Evolutionary conservation across 768 basidiomycete species (phyloP).

Genomic region (Mycena amicta): DNA sequence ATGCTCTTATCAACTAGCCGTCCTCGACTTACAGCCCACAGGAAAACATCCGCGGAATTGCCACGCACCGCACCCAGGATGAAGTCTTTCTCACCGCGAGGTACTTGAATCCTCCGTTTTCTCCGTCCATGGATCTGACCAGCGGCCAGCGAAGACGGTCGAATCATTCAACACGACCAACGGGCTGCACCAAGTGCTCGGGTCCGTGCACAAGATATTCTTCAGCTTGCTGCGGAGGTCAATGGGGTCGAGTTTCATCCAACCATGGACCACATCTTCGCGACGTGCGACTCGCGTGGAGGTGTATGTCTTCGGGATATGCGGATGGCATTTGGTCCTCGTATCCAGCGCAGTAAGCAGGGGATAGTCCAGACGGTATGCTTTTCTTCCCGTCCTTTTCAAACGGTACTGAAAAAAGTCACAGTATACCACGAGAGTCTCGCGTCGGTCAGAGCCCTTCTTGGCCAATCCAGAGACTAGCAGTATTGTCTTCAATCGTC

Average conservation of each 20-base stretch:
- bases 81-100: conserved; percentile 72
- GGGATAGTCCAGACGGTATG: conserved; percentile 60
- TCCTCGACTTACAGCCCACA: too few species aligned
- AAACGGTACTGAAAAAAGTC: not conserved
- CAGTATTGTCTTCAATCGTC: conserved; percentile 67
- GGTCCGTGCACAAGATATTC: conserved; percentile 48
- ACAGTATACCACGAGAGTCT: conserved; percentile 48
- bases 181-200: conserved; percentile 36
- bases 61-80: conserved; percentile 68
- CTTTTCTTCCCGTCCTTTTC: conserved; percentile 2
- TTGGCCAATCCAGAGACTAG: conserved; percentile 67
- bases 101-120: conserved; percentile 36
- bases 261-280: conserved; percentile 65
- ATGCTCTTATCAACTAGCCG: conserved; percentile 27
- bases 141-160: conserved; percentile 65
- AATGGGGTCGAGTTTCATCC: conserved; percentile 73
- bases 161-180: conserved; percentile 62
- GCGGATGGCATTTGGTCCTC: conserved; percentile 73
- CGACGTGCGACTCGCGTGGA: conserved; percentile 61
- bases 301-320: conserved; percentile 67
- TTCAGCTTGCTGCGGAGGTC: conserved; percentile 59
- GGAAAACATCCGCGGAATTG: conserved; percentile 67
- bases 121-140: conserved; percentile 18
- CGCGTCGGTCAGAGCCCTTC: conserved; percentile 39
- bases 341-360: conserved; percentile 41